phyloP scores from a whole-genome alignment of 208 protist genomes.

The Porcisia deanei region DNA sequence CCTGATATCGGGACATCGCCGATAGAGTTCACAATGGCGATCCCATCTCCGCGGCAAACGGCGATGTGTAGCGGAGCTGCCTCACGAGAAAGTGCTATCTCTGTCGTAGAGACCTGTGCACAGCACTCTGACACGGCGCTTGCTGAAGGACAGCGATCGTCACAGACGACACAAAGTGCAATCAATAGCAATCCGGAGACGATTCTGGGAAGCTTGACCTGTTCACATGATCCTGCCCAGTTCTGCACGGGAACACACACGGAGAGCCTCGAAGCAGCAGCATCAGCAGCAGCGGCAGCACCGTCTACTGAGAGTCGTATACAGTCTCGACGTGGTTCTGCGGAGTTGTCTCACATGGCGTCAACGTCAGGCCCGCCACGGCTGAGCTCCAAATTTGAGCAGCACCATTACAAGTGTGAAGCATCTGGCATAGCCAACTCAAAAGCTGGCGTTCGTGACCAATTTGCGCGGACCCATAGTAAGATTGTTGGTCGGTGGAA shows the following conservation, averaged over 20 bases:
- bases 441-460: background rate
- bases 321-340: background rate
- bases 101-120: background rate
- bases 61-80: background rate
- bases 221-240: background rate
- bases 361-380: background rate
- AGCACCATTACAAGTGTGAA: background rate
- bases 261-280: background rate
- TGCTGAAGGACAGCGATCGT: background rate
- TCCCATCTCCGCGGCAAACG: background rate
- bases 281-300: background rate
- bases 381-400: background rate
- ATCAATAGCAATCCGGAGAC: background rate
- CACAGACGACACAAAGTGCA: background rate
- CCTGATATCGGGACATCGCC: background rate
- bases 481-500: constrained; percentile 15
- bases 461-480: background rate
- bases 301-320: background rate
- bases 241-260: background rate
- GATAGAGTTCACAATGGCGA: background rate
- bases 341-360: background rate
- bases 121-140: background rate
- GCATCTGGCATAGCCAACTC: background rate
- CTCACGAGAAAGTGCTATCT: background rate
- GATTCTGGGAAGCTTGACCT: background rate